A percentile compares a stretch with the other conserved stretches of the same genome.
phyloP scores from a whole-genome alignment of 2,329 filamentous ascomycete species.

The Diaporthe destruens region DNA sequence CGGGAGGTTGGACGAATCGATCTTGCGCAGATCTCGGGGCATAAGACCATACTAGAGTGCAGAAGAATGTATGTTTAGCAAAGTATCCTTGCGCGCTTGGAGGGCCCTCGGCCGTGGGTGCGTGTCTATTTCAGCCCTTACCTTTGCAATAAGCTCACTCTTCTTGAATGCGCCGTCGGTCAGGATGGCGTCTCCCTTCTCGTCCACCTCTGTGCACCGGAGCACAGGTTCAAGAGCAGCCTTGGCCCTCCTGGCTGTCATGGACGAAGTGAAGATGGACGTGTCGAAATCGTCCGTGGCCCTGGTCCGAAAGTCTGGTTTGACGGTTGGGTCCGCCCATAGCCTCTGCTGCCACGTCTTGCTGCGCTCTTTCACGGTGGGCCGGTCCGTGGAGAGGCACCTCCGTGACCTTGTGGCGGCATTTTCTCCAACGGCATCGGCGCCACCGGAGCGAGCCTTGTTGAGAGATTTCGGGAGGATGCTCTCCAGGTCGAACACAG shows the following conservation, averaged over 20 bases:
- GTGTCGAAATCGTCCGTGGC: constrained; percentile 54
- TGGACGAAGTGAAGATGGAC: constrained; percentile 76
- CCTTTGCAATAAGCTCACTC: constrained; percentile 95
- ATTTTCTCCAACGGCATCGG: constrained; percentile 18
- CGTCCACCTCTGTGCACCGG: constrained; percentile 94
- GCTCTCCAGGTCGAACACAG: constrained; percentile 44
- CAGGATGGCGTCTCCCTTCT: constrained; percentile 89
- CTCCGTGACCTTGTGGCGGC: constrained; percentile 45
- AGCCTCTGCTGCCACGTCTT: constrained; percentile 63
- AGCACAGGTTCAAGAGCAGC: constrained; percentile 86
- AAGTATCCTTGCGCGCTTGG: not conserved
- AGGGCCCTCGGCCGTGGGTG: constrained; percentile 12
- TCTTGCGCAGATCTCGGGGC: constrained; percentile 95
- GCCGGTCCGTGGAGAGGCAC: constrained; percentile 47
- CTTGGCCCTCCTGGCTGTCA: constrained; percentile 76
- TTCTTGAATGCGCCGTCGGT: constrained; percentile 98
- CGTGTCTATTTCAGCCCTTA: constrained; percentile 54
- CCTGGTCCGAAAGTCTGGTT: constrained; percentile 43
- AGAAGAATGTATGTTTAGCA: constrained; percentile 22
- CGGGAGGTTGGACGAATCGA: constrained; percentile 94
- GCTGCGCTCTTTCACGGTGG: constrained; percentile 41
- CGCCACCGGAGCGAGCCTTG: constrained; percentile 33
- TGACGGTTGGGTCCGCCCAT: constrained; percentile 57
- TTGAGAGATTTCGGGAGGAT: constrained; percentile 47
- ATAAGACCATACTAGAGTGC: constrained; percentile 82